Conservation (phyloP, 2,329 filamentous ascomycete genomes). For the Teratosphaeria destructans region DNA sequence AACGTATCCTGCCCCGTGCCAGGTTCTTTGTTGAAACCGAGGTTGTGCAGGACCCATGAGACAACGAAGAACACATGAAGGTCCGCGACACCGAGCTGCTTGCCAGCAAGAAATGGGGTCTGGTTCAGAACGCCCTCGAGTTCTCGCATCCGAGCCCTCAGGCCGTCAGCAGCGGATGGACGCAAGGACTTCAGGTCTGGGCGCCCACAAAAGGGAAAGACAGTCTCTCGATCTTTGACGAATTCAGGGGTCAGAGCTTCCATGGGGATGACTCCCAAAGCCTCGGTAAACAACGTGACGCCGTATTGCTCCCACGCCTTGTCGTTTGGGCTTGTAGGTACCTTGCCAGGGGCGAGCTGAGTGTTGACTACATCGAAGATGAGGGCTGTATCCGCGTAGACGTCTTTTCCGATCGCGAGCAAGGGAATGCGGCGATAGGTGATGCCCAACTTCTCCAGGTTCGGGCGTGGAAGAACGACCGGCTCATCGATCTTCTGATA, state of each 20-base stretch:
- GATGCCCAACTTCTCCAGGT: conserved; percentile 21
- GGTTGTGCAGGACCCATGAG: conserved; percentile 14
- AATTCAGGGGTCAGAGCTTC: conserved; percentile 14
- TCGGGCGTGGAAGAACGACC: conserved; percentile 17
- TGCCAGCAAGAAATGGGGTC: conserved; percentile 14
- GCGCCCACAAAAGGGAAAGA: conserved; percentile 16
- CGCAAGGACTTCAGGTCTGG: conserved; percentile 13
- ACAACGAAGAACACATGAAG: conserved; percentile 18
- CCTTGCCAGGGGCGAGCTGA: conserved; percentile 7
- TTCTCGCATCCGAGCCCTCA: conserved; percentile 11
- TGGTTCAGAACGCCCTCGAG: conserved; percentile 14
- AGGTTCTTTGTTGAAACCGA: conserved; percentile 13
- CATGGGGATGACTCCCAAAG: conserved; percentile 14
- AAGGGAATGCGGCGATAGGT: conserved; percentile 24
- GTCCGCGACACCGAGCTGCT: conserved; percentile 15
- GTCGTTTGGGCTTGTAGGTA: conserved; percentile 16
- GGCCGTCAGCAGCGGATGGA: conserved; percentile 13
- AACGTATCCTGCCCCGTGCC: conserved; percentile 14
- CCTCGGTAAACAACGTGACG: conserved; percentile 13
- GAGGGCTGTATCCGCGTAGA: conserved; percentile 20
- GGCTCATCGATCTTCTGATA: conserved; percentile 19
- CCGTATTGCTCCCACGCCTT: conserved; percentile 20
- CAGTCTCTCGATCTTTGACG: conserved; percentile 17
- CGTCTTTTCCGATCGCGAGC: conserved; percentile 22
- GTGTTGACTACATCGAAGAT: conserved; percentile 15